Conservation (phyloP, 179 eudicot species). For the Nepenthes alata region DNA sequence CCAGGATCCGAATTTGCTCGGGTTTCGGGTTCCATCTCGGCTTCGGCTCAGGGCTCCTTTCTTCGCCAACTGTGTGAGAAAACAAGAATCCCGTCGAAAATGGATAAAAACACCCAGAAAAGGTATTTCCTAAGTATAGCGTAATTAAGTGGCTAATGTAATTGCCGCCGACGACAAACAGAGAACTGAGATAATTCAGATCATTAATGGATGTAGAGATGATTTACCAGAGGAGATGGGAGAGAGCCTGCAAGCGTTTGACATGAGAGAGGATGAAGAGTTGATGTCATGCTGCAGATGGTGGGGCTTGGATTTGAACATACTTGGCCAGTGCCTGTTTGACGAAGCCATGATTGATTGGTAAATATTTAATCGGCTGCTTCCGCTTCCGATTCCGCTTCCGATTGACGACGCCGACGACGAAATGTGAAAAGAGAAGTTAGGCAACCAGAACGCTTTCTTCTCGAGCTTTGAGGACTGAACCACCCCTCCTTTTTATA, state of each 20-base stretch:
- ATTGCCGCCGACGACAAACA: too few relatives aligned
- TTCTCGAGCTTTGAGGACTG: too few relatives aligned
- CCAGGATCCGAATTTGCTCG: conserved; percentile 85
- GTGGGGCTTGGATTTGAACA: conserved; percentile 83
- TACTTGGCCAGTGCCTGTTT: conserved; percentile 93
- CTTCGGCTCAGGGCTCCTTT: conserved; percentile 83
- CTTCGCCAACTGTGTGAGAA: conserved; percentile 27
- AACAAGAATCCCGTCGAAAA: not conserved
- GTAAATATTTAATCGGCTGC: not conserved
- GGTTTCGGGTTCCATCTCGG: conserved; percentile 97
- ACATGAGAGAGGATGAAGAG: conserved; percentile 23
- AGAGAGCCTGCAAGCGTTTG: conserved; percentile 26
- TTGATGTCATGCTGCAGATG: conserved; percentile 38
- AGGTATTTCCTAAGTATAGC: not conserved
- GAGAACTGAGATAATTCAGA: too few relatives aligned
- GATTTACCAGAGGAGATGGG: conserved; percentile 33
- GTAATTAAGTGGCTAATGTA: not conserved
- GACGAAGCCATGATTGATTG: conserved; percentile 53
- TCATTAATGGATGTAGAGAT: too few relatives aligned
- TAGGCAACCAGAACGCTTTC: too few relatives aligned
- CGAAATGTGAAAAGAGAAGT: conserved; percentile 4
- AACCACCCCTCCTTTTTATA: conserved; percentile 19
- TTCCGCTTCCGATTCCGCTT: not conserved
- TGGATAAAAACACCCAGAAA: too few relatives aligned
- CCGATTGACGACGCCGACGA: conserved; percentile 5